Base-by-base conservation (phyloP, 2,329 filamentous ascomycete genomes). In the Microdochium bolleyi region DNA sequence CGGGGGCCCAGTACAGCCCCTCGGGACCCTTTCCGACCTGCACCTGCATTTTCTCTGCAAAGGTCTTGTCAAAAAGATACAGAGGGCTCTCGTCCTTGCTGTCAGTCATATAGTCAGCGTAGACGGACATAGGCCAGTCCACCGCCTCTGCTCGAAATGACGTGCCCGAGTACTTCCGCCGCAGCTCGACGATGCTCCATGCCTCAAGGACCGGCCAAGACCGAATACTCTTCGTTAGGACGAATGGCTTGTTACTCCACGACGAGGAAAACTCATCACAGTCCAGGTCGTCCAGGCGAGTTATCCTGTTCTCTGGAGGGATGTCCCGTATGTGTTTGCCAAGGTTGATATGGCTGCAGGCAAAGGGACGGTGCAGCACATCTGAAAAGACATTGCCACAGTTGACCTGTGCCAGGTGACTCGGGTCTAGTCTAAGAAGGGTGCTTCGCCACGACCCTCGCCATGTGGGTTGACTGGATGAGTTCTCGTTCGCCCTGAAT, bases 141-240 rank as follows among this genome's bases (percentile, higher is more conserved):
- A 97, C 92, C 0, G 91, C 88, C 75, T 97, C 94, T 10, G 92
- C 92, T 41, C 90, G 83, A 69, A 97, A 96, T 50, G 80, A 77
- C 2, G 86, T 78, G 50, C 84, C 70, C 1, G 77, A 74, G 65
- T 91, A 90, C 55, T 76, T 73, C n/a, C 73, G 62, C 1, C 87
- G 72, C 1, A 97, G 76, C 10, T 70, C 70, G n/a, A 86, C 77
- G 11, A 87, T 78, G 2, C 80, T 85, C 92, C 92, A 97, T 25
- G 79, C 73, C 37, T 77, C 75, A 67, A 80, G 91, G 1, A 86
- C 84, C 1, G 89, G 88, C 92, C 94, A 97, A 56, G 81, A 67
- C 62, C 84, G 87, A 55, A 96, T 88, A 16, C 88, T 89, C 13
- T 83, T 74, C 7, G 91, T 95, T 51, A 97, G 78, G 51, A 97